Percentiles rank a stretch among this genome's conserved stretches.
Conservation (phyloP, 2,329 filamentous ascomycete species). For the Lachnellula arida region DNA sequence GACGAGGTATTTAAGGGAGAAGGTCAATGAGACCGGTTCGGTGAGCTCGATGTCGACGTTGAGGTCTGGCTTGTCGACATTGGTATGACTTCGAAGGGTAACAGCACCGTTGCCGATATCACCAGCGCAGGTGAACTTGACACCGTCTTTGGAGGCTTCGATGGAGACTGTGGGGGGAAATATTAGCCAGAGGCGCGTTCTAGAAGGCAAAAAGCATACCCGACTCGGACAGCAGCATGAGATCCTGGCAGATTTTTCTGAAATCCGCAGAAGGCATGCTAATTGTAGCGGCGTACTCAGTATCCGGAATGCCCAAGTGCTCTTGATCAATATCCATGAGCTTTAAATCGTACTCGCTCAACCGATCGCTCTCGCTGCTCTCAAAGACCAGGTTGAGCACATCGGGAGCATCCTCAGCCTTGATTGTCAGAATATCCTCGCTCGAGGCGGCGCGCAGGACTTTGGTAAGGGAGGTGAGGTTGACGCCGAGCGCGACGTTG, state of each 20-base stretch:
- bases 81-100: slow-evolving; percentile 81
- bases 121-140: slow-evolving; percentile 89
- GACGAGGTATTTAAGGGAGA: slow-evolving; percentile 98
- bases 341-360: slow-evolving; percentile 99
- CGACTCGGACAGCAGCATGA: slow-evolving; percentile 90
- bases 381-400: slow-evolving; percentile 95
- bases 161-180: slow-evolving; percentile 65
- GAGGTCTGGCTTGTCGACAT: slow-evolving; percentile 81
- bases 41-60: slow-evolving; percentile 86
- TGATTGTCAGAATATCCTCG: slow-evolving; percentile 92
- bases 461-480: slow-evolving; percentile 93
- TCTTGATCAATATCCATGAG: slow-evolving; percentile 99
- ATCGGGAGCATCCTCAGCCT: slow-evolving; percentile 95
- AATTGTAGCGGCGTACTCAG: slow-evolving; percentile 93
- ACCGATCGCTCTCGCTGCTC: slow-evolving; percentile 78
- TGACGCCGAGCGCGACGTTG: slow-evolving; percentile 97
- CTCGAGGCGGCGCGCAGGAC: slow-evolving; percentile 91
- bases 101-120: slow-evolving; percentile 96
- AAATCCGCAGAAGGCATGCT: slow-evolving; percentile 87
- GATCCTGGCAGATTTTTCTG: slow-evolving; percentile 88
- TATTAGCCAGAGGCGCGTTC: slow-evolving; percentile 10
- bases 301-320: slow-evolving; percentile 96
- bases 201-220: slow-evolving; percentile 51
- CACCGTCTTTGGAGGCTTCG: slow-evolving; percentile 92
- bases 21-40: slow-evolving; percentile 90